Evolutionary conservation across 1,139 yeast species (phyloP), one percentile per base, ranked within the genome.

Genomic region (Wickerhamomyces sp.): DNA sequence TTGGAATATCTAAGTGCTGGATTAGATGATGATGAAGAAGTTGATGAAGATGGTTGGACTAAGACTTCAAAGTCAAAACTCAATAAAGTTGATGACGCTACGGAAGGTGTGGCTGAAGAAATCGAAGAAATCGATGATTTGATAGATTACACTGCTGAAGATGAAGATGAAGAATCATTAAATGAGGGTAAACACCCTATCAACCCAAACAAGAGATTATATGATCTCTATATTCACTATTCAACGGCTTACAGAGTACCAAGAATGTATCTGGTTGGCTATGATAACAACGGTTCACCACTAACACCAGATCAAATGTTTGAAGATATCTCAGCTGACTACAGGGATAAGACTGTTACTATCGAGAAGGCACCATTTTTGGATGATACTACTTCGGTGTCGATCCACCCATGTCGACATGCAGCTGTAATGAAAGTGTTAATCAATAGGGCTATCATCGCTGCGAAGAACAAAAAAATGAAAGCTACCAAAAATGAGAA

Each of bases 211-310:
- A 75, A 78, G 58, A 74, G 99, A 52, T 80, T 81, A 53, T 93
- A 91, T 64, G 96, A 93, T 65, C 69, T 93, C 46, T 93, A 84
- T 68, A 90, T 93, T 58, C 80, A 95, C 9, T 93, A 93, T 64
- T 89, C 96, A 23, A 91, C 99, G 0, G 87, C 96, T 2, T 93
- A 93, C 63, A 75, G 98, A 38, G 99, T 94, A 8, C 99, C 99
- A 34, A 90, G 94, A 70, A 75, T 94, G 75, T 94, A 90, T 60
- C 69, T 93, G 44, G 89, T 89, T 18, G 99, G 99, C 0, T 93
- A 82, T 69, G 82, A 81, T 58, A 74, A 81, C 15, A 79, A 85
- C 51, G 98, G 99, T 0, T 76, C 82, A 15, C 99, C 99, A 1
- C 69, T 93, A 34, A 72, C 86, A 27, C 97, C 99, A 1, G 72